phyloP scores from a whole-genome alignment of 805 yeast species.

The Starmera quercuum region DNA sequence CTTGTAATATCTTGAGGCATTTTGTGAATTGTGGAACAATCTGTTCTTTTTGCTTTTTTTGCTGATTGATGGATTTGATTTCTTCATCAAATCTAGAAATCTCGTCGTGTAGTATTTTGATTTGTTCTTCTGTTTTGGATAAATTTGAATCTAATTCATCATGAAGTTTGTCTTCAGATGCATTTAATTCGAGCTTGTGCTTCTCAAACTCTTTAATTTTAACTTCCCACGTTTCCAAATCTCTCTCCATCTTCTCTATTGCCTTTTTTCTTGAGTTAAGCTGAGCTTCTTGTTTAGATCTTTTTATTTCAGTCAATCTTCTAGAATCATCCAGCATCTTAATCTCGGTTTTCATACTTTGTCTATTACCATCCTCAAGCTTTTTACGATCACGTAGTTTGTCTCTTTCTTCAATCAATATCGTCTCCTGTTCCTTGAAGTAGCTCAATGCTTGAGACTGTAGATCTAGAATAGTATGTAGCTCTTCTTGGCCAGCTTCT shows the following conservation, averaged over 20 bases:
- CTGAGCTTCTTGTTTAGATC: slow-evolving; percentile 24
- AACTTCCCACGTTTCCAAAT: slow-evolving; percentile 26
- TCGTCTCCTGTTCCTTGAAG: slow-evolving; percentile 29
- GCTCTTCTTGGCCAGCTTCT: slow-evolving; percentile 34
- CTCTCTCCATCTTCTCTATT: slow-evolving; percentile 25
- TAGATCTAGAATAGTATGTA: slow-evolving; percentile 26
- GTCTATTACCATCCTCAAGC: slow-evolving; percentile 32
- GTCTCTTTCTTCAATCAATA: slow-evolving; percentile 25
- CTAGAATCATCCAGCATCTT: slow-evolving; percentile 34
- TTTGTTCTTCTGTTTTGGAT: slow-evolving; percentile 3
- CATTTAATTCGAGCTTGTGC: slow-evolving; percentile 8
- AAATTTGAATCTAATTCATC: slow-evolving; percentile 13
- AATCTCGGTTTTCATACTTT: slow-evolving; percentile 31
- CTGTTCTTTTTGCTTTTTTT: slow-evolving; percentile 16
- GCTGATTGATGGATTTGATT: slow-evolving; percentile 2
- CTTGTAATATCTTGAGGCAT: slow-evolving; percentile 8
- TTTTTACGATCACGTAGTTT: slow-evolving; percentile 31
- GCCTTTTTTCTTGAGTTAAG: slow-evolving; percentile 20
- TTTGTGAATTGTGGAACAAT: slow-evolving; percentile 7
- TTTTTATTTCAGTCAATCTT: slow-evolving; percentile 26
- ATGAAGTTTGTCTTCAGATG: slow-evolving; percentile 10
- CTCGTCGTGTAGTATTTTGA: slow-evolving; percentile 6
- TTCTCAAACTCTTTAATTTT: slow-evolving; percentile 18
- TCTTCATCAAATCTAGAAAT: slow-evolving; percentile 13
- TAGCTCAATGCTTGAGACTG: slow-evolving; percentile 25